Evolutionary conservation across 768 basidiomycete species (phyloP), one percentile per base, ranked within the genome.

Genomic region (Daedaleopsis nitida): DNA sequence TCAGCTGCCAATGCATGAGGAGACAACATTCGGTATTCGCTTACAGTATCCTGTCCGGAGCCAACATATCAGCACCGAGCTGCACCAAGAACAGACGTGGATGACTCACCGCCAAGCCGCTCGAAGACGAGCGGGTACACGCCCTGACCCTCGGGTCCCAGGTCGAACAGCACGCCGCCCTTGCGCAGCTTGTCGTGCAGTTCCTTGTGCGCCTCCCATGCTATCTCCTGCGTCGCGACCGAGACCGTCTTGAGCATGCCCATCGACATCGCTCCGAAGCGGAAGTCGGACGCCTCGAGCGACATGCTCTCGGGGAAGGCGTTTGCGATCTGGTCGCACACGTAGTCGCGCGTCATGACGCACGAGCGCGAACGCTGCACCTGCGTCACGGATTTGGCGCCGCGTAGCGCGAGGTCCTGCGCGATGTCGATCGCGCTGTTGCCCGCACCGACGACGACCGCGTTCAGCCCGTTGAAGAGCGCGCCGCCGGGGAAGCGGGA

Each of bases 371-470:
- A 77, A 10, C 80, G 74, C 53, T 80, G 78, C 17, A 80, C 70
- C 76, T 80, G 78, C 0, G 78, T 79, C 21, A 79, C 74, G 1
- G 69, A 68, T 32, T 64, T 53, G 3, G 77, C 78, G 24, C 72
- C 73, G 13, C 72, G 69, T 11, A 67, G 55, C 1, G 65, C 60
- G 3, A 78, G 70, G 61, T 80, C 79, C 51, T 75, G 75, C 53
- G 74, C 76, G 10, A 80, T 69, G 60, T 81, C 78, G 16, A 76
- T 74, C 2, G 76, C 67, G 1, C 73, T 73, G 55, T 78, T 78
- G n/a, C 75, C 77, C 10, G 78, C 75, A 17, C 79, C 79, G 14
- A 81, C 69, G 24, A 81, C 77, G 35, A 80, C 65, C 42, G 76
- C 75, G 37, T 64, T 66, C 59, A 77, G 75, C 3, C 77, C 77